phyloP scores from a whole-genome alignment of 306 rosid genomes.

The Luffa aegyptiaca region DNA sequence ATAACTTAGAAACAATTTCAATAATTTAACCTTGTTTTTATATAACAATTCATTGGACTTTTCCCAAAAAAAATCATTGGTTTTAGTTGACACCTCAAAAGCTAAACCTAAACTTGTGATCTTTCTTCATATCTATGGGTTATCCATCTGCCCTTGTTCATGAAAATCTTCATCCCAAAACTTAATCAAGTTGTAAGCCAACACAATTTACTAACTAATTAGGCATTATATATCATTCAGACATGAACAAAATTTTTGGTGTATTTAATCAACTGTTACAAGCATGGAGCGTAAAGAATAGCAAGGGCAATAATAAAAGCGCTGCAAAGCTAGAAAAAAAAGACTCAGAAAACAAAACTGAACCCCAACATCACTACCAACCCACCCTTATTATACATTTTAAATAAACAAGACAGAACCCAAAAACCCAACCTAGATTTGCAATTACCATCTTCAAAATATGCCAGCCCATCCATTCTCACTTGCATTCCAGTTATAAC shows the following conservation, averaged over 20 bases:
- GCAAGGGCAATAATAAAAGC: background rate
- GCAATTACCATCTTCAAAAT: background rate
- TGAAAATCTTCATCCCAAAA: too few species aligned
- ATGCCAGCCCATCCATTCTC: background rate
- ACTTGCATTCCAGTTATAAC: background rate
- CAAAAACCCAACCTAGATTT: background rate
- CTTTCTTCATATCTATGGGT: too few species aligned
- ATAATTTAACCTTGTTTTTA: too few species aligned
- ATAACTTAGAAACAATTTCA: too few species aligned
- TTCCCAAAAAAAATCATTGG: too few species aligned
- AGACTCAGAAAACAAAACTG: background rate
- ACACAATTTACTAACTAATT: background rate
- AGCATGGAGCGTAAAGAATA: background rate
- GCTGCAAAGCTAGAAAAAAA: background rate
- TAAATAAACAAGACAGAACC: background rate
- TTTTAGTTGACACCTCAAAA: too few species aligned
- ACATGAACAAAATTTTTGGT: background rate
- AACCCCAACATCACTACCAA: background rate
- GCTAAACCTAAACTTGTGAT: too few species aligned
- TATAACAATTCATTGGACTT: too few species aligned
- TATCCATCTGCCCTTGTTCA: too few species aligned
- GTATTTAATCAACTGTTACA: background rate
- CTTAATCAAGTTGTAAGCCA: background rate
- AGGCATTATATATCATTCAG: background rate
- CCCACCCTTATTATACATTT: background rate